Evolutionary conservation across 2,329 filamentous ascomycete genomes (phyloP).

Genomic region (Sporothrix sp.): DNA sequence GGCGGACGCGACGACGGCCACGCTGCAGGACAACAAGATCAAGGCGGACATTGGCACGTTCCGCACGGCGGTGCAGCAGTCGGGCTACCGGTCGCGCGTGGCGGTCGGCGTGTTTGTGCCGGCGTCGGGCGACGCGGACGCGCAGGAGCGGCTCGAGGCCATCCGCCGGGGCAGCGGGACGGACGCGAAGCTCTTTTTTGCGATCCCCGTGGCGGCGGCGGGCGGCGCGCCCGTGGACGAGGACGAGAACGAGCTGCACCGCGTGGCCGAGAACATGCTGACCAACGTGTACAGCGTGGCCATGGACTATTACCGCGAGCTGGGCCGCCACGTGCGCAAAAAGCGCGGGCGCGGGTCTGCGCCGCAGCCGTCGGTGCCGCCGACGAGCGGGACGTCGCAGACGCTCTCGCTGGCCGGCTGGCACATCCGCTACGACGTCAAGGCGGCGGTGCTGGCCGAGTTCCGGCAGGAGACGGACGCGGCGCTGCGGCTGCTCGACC

Average conservation of each 20-base stretch:
- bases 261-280: constrained; percentile 65
- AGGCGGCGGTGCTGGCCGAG: constrained; percentile 81
- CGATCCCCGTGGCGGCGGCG: constrained; percentile 55
- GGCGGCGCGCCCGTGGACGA: background rate
- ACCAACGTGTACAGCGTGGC: constrained; percentile 62
- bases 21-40: constrained; percentile 74
- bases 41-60: constrained; percentile 78
- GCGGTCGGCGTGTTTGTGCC: constrained; percentile 63
- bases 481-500: constrained; percentile 75
- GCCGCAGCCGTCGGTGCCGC: constrained; percentile 72
- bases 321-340: constrained; percentile 83
- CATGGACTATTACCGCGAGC: constrained; percentile 85
- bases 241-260: constrained; percentile 59
- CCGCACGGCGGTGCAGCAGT: constrained; percentile 55
- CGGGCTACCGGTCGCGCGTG: constrained; percentile 68
- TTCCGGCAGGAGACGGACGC: constrained; percentile 89
- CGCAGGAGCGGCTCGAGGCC: constrained; percentile 61
- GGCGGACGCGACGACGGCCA: constrained; percentile 62
- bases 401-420: constrained; percentile 78
- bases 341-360: constrained; percentile 73
- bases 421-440: constrained; percentile 93
- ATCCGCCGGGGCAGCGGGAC: constrained; percentile 72
- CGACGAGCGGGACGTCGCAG: constrained; percentile 74
- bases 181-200: constrained; percentile 78
- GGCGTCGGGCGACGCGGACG: constrained; percentile 57